Percentiles rank a stretch among this genome's conserved stretches.
Conservation (phyloP, 805 yeast genomes). For the Ogataea henricii region DNA sequence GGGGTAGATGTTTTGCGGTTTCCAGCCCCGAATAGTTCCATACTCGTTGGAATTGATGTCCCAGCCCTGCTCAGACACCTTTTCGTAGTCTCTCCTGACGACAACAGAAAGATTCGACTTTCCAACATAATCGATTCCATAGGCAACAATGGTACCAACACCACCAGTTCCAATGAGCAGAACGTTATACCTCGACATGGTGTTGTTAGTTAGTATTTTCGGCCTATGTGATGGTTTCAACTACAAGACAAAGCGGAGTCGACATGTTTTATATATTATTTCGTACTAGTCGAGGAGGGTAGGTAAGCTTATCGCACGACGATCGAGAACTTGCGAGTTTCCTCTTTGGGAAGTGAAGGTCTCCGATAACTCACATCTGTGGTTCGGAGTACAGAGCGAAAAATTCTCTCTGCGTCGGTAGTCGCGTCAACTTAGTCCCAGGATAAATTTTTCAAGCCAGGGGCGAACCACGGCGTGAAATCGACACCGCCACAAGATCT, state of each 20-base stretch:
- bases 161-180: slow-evolving; percentile 73
- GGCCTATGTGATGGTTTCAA: not conserved
- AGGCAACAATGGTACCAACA: slow-evolving; percentile 76
- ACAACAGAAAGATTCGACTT: slow-evolving; percentile 58
- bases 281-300: too few relatives aligned
- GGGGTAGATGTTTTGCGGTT: slow-evolving; percentile 45
- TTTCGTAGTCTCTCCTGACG: slow-evolving; percentile 60
- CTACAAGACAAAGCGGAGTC: too few relatives aligned
- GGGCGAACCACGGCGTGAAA: too few relatives aligned
- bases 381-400: not conserved
- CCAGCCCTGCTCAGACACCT: slow-evolving; percentile 52
- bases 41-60: slow-evolving; percentile 61
- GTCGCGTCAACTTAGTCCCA: too few relatives aligned
- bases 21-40: slow-evolving; percentile 57
- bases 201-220: too few relatives aligned
- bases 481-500: not conserved
- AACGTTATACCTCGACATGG: slow-evolving; percentile 11
- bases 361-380: not conserved
- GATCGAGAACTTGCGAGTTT: slow-evolving; percentile 1
- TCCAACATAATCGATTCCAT: slow-evolving; percentile 51
- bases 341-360: not conserved
- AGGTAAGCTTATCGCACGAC: slow-evolving; percentile 32
- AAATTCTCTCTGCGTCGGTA: not conserved
- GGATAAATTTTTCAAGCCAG: too few relatives aligned
- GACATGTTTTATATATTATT: too few relatives aligned